Evolutionary conservation across 1,284 basidiomycete genomes (phyloP).

Genomic region (Leccinum pachyderme): DNA sequence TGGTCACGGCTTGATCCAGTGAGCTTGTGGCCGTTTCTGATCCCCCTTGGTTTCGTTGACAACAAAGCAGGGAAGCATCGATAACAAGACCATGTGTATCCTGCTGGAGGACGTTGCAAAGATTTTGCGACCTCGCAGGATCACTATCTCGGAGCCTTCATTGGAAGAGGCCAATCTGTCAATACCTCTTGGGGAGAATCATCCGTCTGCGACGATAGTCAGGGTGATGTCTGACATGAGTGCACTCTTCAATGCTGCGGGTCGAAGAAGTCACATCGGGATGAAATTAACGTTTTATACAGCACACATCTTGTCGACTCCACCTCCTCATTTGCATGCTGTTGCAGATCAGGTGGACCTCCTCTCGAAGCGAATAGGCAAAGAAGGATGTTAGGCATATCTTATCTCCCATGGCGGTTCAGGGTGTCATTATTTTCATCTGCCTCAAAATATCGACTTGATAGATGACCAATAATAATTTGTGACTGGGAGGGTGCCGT

Average conservation of each 20-base stretch:
- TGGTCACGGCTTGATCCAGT: conserved; percentile 61
- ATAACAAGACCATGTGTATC: conserved; percentile 45
- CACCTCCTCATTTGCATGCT: conserved; percentile 34
- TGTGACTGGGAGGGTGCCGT: conserved; percentile 26
- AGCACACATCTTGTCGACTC: conserved; percentile 38
- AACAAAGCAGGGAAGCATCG: conserved; percentile 42
- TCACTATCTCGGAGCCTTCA: conserved; percentile 28
- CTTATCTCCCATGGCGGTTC: background rate
- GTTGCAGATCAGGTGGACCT: conserved; percentile 43
- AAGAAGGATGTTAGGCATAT: conserved; percentile 3
- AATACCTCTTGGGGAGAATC: conserved; percentile 8
- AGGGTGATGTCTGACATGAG: conserved; percentile 29
- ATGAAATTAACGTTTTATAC: conserved; percentile 41
- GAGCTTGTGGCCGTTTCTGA: conserved; percentile 20
- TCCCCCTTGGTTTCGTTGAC: conserved; percentile 8
- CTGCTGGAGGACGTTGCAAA: conserved; percentile 52
- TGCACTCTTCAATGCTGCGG: conserved; percentile 20
- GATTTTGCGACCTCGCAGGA: conserved; percentile 48
- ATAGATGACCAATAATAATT: background rate
- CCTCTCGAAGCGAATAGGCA: conserved; percentile 21
- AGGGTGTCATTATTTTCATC: background rate
- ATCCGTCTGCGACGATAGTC: conserved; percentile 19
- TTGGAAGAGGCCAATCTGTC: conserved; percentile 3
- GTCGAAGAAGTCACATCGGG: conserved; percentile 11
- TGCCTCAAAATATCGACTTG: background rate